Base-by-base conservation (phyloP, 208 protist species). In the Leishmania turanica region DNA sequence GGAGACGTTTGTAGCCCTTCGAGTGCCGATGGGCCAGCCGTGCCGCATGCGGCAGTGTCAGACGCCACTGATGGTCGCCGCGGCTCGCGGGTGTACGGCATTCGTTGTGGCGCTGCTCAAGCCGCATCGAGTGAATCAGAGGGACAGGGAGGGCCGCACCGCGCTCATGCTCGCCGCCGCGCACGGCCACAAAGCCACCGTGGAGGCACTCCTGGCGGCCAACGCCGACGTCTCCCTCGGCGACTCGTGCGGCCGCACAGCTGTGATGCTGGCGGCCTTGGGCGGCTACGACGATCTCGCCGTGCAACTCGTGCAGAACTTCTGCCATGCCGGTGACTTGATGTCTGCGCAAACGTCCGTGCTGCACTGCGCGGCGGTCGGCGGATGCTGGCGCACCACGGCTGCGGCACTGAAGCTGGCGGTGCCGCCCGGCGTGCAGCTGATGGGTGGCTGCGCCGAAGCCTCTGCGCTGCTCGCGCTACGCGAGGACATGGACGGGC, bases 1-100 rank as follows among this genome's bases (percentile, higher is more conserved):
- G 34, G 90, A 95, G 45, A 87, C 88, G 7, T 89, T 97, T 34
- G 77, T 72, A 0, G 79, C 81, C 47, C 85, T 96, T 77, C 86
- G 87, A 56, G 71, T 97, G 49, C 90, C 91, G 13, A 74, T 91
- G 68, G 83, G 78, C 56, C 65, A 78, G 4, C 81, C 76, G 27
- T 97, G 94, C 82, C 85, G 87, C 83, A 87, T 75, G 45, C 75
- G 78, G 27, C 80, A 84, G 37, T 73, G 75, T 34, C 94, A 92
- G 64, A 97, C 94, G 31, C 89, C 91, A 27, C 87, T 97, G 56
- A 95, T 96, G 92, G 85, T 95, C 68, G 91, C 92, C 45, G 86
- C 87, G 34, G 76, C 77, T 56, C 56, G 77, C 34, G 94, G 94
- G 9, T 60, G 84, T 64, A 58, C 89, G 69, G 58, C 60, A 8